Percentiles rank a stretch among this genome's conserved stretches.
phyloP scores from a whole-genome alignment of 192 early-diverging fungal species.

The Dispira simplex region DNA sequence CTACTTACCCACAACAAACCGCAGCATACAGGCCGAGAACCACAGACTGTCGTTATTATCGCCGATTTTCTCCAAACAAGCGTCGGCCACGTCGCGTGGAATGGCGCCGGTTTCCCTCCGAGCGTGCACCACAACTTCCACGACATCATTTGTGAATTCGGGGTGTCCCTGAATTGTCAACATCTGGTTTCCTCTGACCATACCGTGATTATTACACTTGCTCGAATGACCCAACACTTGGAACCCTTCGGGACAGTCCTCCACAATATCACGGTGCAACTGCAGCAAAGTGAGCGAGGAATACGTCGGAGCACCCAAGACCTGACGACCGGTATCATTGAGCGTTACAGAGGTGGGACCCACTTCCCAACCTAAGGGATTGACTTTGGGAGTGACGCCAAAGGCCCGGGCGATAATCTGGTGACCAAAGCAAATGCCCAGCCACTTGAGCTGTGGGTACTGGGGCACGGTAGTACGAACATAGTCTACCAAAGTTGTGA shows the following conservation, averaged over 20 bases:
- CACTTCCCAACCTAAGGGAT: conserved; percentile 60
- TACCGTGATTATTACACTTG: conserved; percentile 40
- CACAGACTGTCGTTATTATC: conserved; percentile 10
- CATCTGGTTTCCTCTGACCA: conserved; percentile 35
- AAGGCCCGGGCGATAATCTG: conserved; percentile 58
- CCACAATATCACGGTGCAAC: conserved; percentile 2
- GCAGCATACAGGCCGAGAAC: not conserved
- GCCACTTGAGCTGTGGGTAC: conserved; percentile 23
- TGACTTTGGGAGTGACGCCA: conserved; percentile 37
- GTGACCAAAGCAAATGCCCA: conserved; percentile 79
- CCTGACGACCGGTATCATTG: conserved; percentile 21
- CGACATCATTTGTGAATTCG: conserved; percentile 34
- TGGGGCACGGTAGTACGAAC: conserved; percentile 21
- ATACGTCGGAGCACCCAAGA: conserved; percentile 1
- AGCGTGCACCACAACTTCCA: conserved; percentile 20
- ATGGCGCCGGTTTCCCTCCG: conserved; percentile 12
- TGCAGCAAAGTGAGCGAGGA: not conserved
- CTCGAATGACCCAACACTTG: conserved; percentile 30
- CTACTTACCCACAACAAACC: not conserved
- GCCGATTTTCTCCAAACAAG: not conserved
- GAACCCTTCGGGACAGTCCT: conserved; percentile 25
- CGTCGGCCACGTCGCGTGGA: not conserved
- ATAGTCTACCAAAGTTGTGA: conserved; percentile 35
- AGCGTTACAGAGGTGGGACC: conserved; percentile 23
- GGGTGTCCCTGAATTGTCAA: conserved; percentile 60